phyloP scores from a whole-genome alignment of 768 basidiomycete species.

The Tulasnella sp. region DNA sequence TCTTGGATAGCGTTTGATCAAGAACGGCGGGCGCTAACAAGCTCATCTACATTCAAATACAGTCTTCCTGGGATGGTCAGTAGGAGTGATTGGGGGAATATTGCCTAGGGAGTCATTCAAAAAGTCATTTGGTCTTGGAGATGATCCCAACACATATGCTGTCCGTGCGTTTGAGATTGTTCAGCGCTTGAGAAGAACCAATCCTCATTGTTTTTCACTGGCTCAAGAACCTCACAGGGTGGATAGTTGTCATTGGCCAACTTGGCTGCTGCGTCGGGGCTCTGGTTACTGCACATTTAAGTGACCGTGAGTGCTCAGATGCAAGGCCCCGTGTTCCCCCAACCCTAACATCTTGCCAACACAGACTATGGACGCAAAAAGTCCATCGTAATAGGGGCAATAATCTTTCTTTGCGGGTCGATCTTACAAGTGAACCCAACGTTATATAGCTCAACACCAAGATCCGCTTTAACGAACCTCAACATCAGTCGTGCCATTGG shows the following conservation, averaged over 20 bases:
- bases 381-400: slow-evolving; percentile 39
- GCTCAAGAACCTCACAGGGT: slow-evolving; percentile 39
- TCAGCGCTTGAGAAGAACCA: neutral
- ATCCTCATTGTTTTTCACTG: neutral
- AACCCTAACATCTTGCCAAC: slow-evolving; percentile 31
- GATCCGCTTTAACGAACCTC: slow-evolving; percentile 34
- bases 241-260: slow-evolving; percentile 47
- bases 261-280: slow-evolving; percentile 34
- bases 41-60: neutral
- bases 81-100: neutral
- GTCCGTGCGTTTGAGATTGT: neutral
- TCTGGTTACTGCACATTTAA: neutral
- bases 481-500: slow-evolving; percentile 28
- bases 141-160: neutral
- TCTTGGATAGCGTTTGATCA: neutral
- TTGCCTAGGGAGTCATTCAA: neutral
- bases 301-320: slow-evolving; percentile 30
- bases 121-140: neutral
- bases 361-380: slow-evolving; percentile 42
- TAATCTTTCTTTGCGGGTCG: slow-evolving; percentile 44
- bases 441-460: neutral
- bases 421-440: slow-evolving; percentile 38
- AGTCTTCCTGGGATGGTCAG: neutral
- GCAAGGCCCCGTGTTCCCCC: slow-evolving; percentile 27
- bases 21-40: neutral